These are phyloP conservation scores for Reticulascus tulasneorum DNA, from an alignment of 2,329 filamentous ascomycete genomes.

Conservation along the genomic window DNA sequence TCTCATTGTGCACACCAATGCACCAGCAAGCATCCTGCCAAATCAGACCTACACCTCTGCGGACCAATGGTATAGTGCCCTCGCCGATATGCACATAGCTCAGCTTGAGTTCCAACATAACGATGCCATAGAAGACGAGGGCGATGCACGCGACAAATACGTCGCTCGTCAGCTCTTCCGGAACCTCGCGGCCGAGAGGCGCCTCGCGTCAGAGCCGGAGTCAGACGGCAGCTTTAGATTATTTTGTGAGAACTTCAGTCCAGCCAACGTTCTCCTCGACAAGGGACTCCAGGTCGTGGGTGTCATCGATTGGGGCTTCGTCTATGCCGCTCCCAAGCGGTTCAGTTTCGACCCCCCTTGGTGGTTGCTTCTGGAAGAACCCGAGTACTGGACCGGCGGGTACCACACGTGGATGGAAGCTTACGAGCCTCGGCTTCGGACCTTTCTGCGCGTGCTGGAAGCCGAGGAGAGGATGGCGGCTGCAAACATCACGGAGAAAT, in stretches of 20 bases:
- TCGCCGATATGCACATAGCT: conserved; percentile 33
- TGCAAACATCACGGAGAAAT: background rate
- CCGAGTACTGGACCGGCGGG: conserved; percentile 26
- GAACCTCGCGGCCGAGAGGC: conserved; percentile 17
- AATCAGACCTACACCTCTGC: conserved; percentile 19
- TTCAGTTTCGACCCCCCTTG: conserved; percentile 30
- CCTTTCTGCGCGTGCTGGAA: conserved; percentile 27
- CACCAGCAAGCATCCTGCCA: conserved; percentile 18
- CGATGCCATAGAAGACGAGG: conserved; percentile 25
- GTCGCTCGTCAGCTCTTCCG: conserved; percentile 29
- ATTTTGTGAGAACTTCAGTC: conserved; percentile 28
- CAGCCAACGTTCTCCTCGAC: conserved; percentile 28
- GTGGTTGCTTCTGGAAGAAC: conserved; percentile 30
- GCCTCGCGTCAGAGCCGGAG: conserved; percentile 9
- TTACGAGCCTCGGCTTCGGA: conserved; percentile 28
- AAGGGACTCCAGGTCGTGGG: conserved; percentile 22
- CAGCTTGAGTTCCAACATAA: conserved; percentile 33
- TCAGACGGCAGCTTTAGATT: conserved; percentile 18
- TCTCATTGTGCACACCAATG: conserved; percentile 22
- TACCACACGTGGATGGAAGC: conserved; percentile 22
- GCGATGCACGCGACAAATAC: conserved; percentile 26
- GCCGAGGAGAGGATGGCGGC: conserved; percentile 19
- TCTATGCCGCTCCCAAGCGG: conserved; percentile 28
- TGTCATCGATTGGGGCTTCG: conserved; percentile 38
- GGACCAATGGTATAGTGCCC: conserved; percentile 29